These are phyloP conservation scores for Colletotrichum siamense DNA, from an alignment of 2,329 filamentous ascomycete genomes.

Conservation along the genomic window DNA sequence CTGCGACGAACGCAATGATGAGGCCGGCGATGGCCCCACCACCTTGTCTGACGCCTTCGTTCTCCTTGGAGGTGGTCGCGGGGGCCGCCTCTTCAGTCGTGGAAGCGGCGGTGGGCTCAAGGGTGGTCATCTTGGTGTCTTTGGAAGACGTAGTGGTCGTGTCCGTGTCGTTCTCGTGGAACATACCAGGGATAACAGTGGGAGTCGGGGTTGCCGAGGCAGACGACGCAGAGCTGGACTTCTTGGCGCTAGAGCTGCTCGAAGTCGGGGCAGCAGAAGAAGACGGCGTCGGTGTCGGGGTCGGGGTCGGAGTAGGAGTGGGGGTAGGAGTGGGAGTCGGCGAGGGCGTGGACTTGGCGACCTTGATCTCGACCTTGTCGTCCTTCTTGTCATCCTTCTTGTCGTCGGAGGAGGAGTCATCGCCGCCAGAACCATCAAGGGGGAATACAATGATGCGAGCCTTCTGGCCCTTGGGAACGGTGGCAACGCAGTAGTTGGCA, in stretches of 20 bases:
- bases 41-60: constrained; percentile 53
- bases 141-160: constrained; percentile 31
- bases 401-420: constrained; percentile 18
- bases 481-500: constrained; percentile 78
- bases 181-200: constrained; percentile 52
- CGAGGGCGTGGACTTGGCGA: constrained; percentile 18
- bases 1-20: constrained; percentile 60
- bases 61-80: constrained; percentile 42
- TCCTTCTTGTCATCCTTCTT: constrained; percentile 8
- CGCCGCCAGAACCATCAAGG: constrained; percentile 47
- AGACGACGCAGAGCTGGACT: not conserved
- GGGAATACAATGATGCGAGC: constrained; percentile 71
- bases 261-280: constrained; percentile 26
- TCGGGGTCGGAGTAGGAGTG: constrained; percentile 25
- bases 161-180: constrained; percentile 56
- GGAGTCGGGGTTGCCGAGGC: constrained; percentile 16
- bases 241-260: constrained; percentile 10
- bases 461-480: constrained; percentile 68
- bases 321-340: constrained; percentile 24
- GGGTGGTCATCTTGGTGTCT: constrained; percentile 25
- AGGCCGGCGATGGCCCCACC: constrained; percentile 58
- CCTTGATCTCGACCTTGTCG: constrained; percentile 12
- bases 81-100: constrained; percentile 31
- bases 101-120: constrained; percentile 30
- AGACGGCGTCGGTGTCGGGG: constrained; percentile 32